Evolutionary conservation across 805 yeast species (phyloP).

Genomic region (Nakazawaea laoshanensis): DNA sequence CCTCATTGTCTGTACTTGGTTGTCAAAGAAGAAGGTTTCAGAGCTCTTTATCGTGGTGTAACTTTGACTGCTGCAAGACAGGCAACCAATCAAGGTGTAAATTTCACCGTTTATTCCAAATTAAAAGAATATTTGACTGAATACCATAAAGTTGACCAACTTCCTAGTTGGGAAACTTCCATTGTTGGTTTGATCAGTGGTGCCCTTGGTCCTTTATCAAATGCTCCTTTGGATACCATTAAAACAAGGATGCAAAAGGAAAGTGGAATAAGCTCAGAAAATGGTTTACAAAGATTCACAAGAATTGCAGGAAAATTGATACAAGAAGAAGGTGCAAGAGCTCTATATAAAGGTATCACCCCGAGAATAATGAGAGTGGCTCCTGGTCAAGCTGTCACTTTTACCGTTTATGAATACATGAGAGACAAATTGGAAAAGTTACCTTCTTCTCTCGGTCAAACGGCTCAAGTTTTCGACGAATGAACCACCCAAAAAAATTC

Average conservation of each 20-base stretch:
- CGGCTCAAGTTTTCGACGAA: conserved; percentile 9
- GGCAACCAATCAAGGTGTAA: conserved; percentile 97
- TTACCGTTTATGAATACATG: conserved; percentile 90
- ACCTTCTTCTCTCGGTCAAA: conserved; percentile 16
- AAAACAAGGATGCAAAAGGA: conserved; percentile 95
- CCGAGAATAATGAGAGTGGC: conserved; percentile 99
- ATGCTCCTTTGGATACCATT: conserved; percentile 95
- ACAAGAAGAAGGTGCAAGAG: conserved; percentile 81
- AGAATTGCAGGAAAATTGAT: conserved; percentile 76
- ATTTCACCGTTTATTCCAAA: conserved; percentile 90
- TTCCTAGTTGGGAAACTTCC: conserved; percentile 94
- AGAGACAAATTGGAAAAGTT: conserved; percentile 51
- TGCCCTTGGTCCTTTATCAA: conserved; percentile 95
- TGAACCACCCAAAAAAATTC: not conserved
- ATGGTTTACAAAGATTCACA: conserved; percentile 69
- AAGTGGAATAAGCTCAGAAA: conserved; percentile 50
- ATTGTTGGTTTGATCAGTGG: conserved; percentile 87
- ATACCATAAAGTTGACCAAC: conserved; percentile 42
- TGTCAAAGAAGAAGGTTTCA: conserved; percentile 84
- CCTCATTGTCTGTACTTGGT: conserved; percentile 83
- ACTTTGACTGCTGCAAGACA: conserved; percentile 95
- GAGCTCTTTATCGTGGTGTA: conserved; percentile 89
- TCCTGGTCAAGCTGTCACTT: conserved; percentile 98
- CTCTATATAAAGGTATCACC: conserved; percentile 93
- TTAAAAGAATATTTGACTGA: conserved; percentile 64